Percentiles rank a stretch among this genome's conserved stretches.
Evolutionary conservation across 139 green algal species (phyloP).

Genomic region (Closterium sp.): DNA sequence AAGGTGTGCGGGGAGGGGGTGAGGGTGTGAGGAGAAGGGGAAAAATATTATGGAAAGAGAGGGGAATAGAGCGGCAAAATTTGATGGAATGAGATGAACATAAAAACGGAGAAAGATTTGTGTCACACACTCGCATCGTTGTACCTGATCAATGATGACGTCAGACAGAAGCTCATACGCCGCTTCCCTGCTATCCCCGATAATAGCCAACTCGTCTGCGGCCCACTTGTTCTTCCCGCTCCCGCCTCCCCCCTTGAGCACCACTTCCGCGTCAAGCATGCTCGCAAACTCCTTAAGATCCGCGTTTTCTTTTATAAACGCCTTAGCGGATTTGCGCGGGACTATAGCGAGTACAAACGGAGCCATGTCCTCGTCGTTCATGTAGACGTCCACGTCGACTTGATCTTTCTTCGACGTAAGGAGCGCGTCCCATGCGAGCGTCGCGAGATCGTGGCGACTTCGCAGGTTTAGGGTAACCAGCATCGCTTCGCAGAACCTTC

Average conservation of each 20-base stretch:
- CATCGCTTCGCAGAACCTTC: slow-evolving; percentile 40
- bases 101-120: too few relatives aligned
- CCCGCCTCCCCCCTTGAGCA: too few relatives aligned
- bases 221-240: background rate
- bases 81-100: too few relatives aligned
- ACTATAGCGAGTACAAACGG: slow-evolving; percentile 49
- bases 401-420: slow-evolving; percentile 12
- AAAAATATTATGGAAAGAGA: too few relatives aligned
- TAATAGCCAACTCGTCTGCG: background rate
- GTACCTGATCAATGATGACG: background rate
- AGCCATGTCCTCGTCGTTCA: slow-evolving; percentile 52
- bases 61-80: too few relatives aligned
- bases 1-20: too few relatives aligned
- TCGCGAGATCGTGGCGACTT: slow-evolving; percentile 39
- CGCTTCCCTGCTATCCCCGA: background rate
- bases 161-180: background rate
- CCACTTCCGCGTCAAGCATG: background rate
- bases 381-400: slow-evolving; percentile 36
- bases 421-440: slow-evolving; percentile 17
- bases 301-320: background rate
- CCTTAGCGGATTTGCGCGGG: background rate
- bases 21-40: too few relatives aligned
- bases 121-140: too few relatives aligned
- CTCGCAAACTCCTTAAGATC: background rate
- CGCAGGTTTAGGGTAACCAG: slow-evolving; percentile 39